Evolutionary conservation across 2,329 filamentous ascomycete species (phyloP), one percentile per base, ranked within the genome.

Genomic region (Curvularia lunata): DNA sequence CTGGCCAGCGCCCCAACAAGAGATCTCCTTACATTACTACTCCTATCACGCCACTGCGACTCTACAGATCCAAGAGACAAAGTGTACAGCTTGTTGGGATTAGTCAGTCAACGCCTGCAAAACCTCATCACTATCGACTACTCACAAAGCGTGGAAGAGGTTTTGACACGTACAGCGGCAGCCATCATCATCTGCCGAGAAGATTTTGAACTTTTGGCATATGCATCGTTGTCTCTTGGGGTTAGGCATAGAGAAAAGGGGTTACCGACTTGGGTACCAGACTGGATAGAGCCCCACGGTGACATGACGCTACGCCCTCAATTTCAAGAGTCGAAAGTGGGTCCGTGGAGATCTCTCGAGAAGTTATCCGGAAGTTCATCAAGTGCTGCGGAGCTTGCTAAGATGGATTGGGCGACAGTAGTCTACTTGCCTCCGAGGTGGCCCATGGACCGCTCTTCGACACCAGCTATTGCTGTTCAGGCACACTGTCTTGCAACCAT

Each of bases 31-130:
- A 61, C 43, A 1, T 48, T 60, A 45, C 27, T 63, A 19, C 51
- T 61, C 13, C 38, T 61, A 38, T 52, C 60, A 27, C 57, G 54
- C 18, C 49, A 61, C 27, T 63, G 58, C 25, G 37, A 45, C 2
- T 61, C 60, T 21, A 58, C 54, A 3, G 60, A 63, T 32, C 58
- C 58, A 1, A 54, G 60, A 27, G 60, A 63, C 23, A 63, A 58
- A 32, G 30, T 63, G 16, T 63, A 63, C 21, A 52, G 59, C 12
- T 30, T 62, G 10, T 28, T 62, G 13, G 59, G 59, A 13, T 19
- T 62, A n/a, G 54, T 56, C 1, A 40, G 57, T 27, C 56, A 60
- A 37, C 56, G 53, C 25, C 21, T 62, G 23, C 59, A 57, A 28
- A 57, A n/a, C 18, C 25, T 62, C 30, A 59, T 62, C 6, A 42